Evolutionary conservation across 306 rosid species (phyloP).

Genomic region (Crataegus laevigata): DNA sequence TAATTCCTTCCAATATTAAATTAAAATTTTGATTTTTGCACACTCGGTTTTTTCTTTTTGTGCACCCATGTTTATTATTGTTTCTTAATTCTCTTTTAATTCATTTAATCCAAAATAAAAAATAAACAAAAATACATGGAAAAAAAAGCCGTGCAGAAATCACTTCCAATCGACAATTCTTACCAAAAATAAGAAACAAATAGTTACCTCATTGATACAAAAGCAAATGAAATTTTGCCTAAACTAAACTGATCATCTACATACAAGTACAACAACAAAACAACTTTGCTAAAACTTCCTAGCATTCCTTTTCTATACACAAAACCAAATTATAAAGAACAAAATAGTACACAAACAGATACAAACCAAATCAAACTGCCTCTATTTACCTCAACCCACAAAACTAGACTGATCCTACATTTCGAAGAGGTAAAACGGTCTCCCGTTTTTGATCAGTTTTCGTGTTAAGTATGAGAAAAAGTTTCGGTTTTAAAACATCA

Average conservation of each 20-base stretch:
- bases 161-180: neutral
- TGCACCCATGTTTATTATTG: too few species aligned
- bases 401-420: neutral
- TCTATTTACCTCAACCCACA: neutral
- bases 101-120: too few species aligned
- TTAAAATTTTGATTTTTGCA: too few species aligned
- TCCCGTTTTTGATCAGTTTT: neutral
- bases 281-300: neutral
- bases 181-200: too few species aligned
- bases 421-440: neutral
- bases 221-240: too few species aligned
- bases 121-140: too few species aligned
- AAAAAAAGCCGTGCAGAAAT: too few species aligned
- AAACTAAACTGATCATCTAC: neutral
- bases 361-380: neutral
- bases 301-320: neutral
- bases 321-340: neutral
- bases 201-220: too few species aligned
- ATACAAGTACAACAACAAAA: neutral
- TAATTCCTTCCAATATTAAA: too few species aligned
- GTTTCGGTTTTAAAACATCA: slow-evolving; percentile 10
- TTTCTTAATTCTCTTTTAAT: too few species aligned
- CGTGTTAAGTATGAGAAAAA: too few species aligned
- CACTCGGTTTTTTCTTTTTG: too few species aligned
- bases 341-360: neutral